Evolutionary conservation across 169 alveolate species (phyloP).

Genomic region (Eimeria brunetti): DNA sequence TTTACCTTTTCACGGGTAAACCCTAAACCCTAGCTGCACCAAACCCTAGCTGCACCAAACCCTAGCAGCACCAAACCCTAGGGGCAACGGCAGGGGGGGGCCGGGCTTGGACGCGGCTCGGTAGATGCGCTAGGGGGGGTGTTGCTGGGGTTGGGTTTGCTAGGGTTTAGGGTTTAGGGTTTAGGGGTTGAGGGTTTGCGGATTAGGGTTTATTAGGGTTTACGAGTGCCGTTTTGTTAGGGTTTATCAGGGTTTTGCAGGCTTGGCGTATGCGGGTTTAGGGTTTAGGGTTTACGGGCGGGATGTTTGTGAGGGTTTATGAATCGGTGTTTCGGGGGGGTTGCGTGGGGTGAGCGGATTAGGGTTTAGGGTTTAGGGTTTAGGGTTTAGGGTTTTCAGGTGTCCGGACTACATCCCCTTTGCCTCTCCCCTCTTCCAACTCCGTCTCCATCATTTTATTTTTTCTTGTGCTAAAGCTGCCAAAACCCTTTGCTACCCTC

Average conservation of each 20-base stretch:
- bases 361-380: constrained; percentile 27
- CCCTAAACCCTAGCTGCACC: constrained; percentile 15
- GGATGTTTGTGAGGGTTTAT: not conserved
- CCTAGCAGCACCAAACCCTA: not conserved
- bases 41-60: too few species aligned
- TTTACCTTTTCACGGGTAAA: constrained; percentile 9
- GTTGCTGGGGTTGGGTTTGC: too few species aligned
- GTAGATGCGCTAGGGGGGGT: too few species aligned
- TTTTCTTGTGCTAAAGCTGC: constrained; percentile 14
- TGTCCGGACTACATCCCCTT: constrained; percentile 20
- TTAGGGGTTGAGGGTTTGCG: not conserved
- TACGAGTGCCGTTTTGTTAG: not conserved
- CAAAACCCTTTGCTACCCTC: not conserved
- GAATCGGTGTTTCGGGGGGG: not conserved
- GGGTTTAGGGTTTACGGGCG: not conserved
- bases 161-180: not conserved
- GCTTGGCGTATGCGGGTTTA: not conserved
- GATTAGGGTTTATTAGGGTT: not conserved
- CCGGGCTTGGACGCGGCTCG: too few species aligned
- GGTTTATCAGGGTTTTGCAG: not conserved
- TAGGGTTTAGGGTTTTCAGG: constrained; percentile 32
- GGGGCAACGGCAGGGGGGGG: not conserved
- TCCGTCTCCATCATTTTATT: not conserved
- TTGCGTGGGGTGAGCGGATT: not conserved
- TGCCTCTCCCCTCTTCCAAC: not conserved